phyloP scores from a whole-genome alignment of 2,329 filamentous ascomycete genomes.

The Colletotrichum chrysophilum region DNA sequence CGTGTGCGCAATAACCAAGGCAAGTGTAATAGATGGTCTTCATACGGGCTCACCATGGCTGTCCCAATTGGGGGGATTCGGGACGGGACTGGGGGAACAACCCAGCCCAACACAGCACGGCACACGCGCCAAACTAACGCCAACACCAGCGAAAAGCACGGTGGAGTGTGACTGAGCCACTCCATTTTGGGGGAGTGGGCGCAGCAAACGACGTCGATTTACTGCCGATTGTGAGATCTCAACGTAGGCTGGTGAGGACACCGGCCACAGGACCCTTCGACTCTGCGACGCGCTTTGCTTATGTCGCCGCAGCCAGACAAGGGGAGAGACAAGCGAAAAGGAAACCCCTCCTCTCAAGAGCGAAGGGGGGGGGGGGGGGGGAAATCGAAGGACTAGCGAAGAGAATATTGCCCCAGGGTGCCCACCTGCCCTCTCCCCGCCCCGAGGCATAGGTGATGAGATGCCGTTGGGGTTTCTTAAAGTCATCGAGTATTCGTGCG shows the following conservation, averaged over 20 bases:
- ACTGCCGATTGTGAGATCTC: conserved; percentile 16
- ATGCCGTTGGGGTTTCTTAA: background rate
- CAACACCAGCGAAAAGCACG: background rate
- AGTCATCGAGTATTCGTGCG: background rate
- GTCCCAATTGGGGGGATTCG: background rate
- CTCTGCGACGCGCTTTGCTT: conserved; percentile 2
- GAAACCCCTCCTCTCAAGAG: background rate
- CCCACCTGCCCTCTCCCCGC: background rate
- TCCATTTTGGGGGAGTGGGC: background rate
- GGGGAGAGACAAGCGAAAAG: background rate
- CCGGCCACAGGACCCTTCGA: conserved; percentile 8
- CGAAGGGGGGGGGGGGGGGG: background rate
- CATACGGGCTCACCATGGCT: background rate
- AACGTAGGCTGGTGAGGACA: background rate
- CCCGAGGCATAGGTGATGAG: background rate
- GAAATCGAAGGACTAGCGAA: background rate
- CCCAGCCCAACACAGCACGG: background rate
- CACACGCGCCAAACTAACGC: background rate
- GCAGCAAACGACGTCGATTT: background rate
- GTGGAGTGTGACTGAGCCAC: background rate
- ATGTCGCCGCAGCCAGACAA: background rate
- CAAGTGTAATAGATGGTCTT: background rate
- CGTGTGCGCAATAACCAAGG: background rate
- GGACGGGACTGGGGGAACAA: background rate
- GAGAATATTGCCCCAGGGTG: background rate